phyloP scores from a whole-genome alignment of 2,329 filamentous ascomycete species.

The Fusarium robinianum region DNA sequence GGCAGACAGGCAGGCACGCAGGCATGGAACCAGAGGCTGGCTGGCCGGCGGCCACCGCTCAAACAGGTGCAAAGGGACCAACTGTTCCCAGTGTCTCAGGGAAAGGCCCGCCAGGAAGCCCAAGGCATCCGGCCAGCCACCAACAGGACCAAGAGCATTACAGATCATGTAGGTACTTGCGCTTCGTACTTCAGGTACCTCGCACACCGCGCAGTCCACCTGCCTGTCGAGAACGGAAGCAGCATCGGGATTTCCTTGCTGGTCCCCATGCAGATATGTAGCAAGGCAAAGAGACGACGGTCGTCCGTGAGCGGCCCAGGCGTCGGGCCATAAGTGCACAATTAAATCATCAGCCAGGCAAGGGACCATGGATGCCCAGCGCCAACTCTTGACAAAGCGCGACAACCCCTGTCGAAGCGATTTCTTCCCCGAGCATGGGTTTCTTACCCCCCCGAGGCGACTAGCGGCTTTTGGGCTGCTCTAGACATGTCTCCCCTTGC shows the following conservation, averaged over 20 bases:
- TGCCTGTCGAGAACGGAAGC: constrained; percentile 8
- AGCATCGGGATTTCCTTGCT: constrained; percentile 8
- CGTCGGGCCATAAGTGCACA: constrained; percentile 20
- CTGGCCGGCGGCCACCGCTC: no score
- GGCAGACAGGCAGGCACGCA: no score
- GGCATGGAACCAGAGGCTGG: no score
- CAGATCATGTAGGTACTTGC: constrained; percentile 15
- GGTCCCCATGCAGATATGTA: constrained; percentile 16
- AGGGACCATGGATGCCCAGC: constrained; percentile 27
- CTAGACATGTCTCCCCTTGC: constrained; percentile 1
- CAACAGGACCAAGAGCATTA: constrained; percentile 30
- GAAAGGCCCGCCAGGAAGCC: constrained; percentile 8
- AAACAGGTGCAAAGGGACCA: background rate
- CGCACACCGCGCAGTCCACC: constrained; percentile 4
- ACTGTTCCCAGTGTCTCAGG: constrained; percentile 24
- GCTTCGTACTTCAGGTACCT: constrained; percentile 13
- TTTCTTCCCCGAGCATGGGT: constrained; percentile 17
- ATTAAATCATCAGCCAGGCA: constrained; percentile 25
- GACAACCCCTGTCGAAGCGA: constrained; percentile 22
- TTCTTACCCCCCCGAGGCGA: constrained; percentile 3
- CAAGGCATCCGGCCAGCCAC: constrained; percentile 16
- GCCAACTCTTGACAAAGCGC: constrained; percentile 24
- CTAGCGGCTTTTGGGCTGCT: background rate
- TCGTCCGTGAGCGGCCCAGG: constrained; percentile 19
- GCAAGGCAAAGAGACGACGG: constrained; percentile 10